Percentiles rank a stretch among this genome's conserved stretches.
Evolutionary conservation across 495 filamentous ascomycete genomes (phyloP).

Genomic region (Amphirosellinia nigrospora): DNA sequence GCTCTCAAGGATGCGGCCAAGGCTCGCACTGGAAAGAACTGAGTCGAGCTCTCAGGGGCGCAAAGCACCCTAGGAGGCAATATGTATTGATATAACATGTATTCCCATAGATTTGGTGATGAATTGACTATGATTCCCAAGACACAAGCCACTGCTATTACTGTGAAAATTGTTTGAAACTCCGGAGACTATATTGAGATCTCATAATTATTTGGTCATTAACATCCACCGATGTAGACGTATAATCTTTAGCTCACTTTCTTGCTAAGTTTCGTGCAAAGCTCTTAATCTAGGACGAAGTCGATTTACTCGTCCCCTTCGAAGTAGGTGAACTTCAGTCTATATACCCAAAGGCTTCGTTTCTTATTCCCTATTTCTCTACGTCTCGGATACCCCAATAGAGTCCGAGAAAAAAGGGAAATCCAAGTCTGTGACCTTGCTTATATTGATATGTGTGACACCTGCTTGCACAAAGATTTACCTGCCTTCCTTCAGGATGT

Average conservation of each 20-base stretch:
- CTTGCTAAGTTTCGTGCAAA: not conserved
- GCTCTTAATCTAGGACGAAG: not conserved
- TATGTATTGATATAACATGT: not conserved
- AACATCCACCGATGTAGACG: not conserved
- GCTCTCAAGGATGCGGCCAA: constrained; percentile 62
- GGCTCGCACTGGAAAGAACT: constrained; percentile 29
- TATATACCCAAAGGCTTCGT: too few relatives aligned
- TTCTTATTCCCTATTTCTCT: too few relatives aligned
- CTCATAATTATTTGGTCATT: not conserved
- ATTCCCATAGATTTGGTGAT: not conserved
- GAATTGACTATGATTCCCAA: not conserved
- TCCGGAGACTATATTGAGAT: not conserved
- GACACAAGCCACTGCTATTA: not conserved
- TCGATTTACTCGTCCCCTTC: too few relatives aligned
- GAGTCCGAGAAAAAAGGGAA: too few relatives aligned
- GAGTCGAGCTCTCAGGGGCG: not conserved
- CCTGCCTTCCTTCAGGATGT: constrained; percentile 39
- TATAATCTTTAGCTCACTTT: not conserved
- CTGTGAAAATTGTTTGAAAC: not conserved
- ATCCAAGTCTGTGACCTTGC: too few relatives aligned
- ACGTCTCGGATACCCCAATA: too few relatives aligned
- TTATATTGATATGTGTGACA: too few relatives aligned
- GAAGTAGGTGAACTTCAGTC: not conserved
- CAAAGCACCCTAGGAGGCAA: not conserved
- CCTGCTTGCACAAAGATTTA: not conserved